Base-by-base conservation (phyloP, 2,329 filamentous ascomycete genomes). In the Onygenales sp. region DNA sequence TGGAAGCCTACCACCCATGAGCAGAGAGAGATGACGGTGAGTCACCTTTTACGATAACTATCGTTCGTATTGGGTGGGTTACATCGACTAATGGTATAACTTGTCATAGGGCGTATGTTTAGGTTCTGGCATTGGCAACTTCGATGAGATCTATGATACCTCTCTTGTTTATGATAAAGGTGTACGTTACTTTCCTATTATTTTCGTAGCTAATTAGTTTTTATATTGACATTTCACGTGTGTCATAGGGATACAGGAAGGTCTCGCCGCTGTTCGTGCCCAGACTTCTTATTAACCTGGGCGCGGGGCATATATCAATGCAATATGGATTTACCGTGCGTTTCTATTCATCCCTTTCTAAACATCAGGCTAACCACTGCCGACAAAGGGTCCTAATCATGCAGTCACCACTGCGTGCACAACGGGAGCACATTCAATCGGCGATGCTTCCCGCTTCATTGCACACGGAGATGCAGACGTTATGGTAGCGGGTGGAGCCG, bases 261-360 rank as follows among this genome's bases (percentile, higher is more conserved):
- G 87, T 97, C 2, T 95, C 91, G 36, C 93, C 93, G 1, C 74
- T 95, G 3, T 97, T 98, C 65, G 90, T 97, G 7, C 93, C 93
- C 6, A 86, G 89, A 61, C 83, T 97, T 7, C 78, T 98, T 49
- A 95, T 95, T 72, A 98, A 98, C 67, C 81, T 98, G 60, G 93
- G 89, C 0, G 93, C 93, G 8, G 93, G 93, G 0, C 92, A 97
- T 66, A 84, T 97, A 39, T 92, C 92, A 31, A 97, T 98, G 84
- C 87, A 84, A 61, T 84, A 93, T 71, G 88, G 89, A 14, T 87
- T 98, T 64, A 82, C 78, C 64, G 78, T 80, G 64, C 49, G 60
- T 46, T 41, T n/a, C 33, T 2, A 21, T 13, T 27, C 17, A 8
- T 8, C 0, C 5, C 33, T 31, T 14, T 9, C n/a, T 2, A 43